Conservation (phyloP, 2,329 filamentous ascomycete species). For the Stachybotrys elegans region DNA sequence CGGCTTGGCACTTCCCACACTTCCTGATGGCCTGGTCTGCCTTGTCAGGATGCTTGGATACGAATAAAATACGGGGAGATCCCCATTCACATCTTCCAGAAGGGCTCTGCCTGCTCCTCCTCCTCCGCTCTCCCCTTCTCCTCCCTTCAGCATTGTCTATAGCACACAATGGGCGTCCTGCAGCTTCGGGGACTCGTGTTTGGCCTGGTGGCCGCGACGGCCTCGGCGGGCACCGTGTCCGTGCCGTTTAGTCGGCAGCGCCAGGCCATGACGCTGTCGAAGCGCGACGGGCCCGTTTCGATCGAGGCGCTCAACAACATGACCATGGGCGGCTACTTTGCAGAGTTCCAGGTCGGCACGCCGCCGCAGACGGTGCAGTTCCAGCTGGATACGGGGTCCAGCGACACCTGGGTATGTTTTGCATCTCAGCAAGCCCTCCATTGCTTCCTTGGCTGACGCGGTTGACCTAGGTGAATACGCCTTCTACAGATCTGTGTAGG, state of each 20-base stretch:
- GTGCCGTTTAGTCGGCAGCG: constrained; percentile 14
- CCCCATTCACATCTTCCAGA: too few relatives aligned
- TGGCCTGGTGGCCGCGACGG: constrained; percentile 11
- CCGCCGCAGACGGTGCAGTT: constrained; percentile 21
- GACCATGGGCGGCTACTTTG: constrained; percentile 47
- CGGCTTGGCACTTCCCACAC: too few relatives aligned
- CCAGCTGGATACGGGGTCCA: constrained; percentile 58
- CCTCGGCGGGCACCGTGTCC: constrained; percentile 18
- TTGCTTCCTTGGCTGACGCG: too few relatives aligned
- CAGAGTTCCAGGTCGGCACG: background rate
- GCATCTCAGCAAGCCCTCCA: too few relatives aligned
- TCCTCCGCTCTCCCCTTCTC: too few relatives aligned
- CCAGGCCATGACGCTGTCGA: constrained; percentile 9
- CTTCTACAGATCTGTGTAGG: constrained; percentile 55
- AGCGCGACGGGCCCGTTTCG: constrained; percentile 19
- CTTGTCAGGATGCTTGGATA: too few relatives aligned
- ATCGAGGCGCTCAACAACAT: constrained; percentile 46
- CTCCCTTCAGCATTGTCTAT: too few relatives aligned
- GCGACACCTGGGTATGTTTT: constrained; percentile 62
- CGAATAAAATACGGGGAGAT: too few relatives aligned
- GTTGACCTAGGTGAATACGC: constrained; percentile 52
- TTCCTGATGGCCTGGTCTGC: too few relatives aligned
- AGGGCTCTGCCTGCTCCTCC: too few relatives aligned
- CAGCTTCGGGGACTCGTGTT: constrained; percentile 10
- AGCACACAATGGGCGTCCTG: too few relatives aligned